These are phyloP conservation scores for Mycena citricolor DNA, from an alignment of 1,284 basidiomycete genomes.

Conservation along the genomic window DNA sequence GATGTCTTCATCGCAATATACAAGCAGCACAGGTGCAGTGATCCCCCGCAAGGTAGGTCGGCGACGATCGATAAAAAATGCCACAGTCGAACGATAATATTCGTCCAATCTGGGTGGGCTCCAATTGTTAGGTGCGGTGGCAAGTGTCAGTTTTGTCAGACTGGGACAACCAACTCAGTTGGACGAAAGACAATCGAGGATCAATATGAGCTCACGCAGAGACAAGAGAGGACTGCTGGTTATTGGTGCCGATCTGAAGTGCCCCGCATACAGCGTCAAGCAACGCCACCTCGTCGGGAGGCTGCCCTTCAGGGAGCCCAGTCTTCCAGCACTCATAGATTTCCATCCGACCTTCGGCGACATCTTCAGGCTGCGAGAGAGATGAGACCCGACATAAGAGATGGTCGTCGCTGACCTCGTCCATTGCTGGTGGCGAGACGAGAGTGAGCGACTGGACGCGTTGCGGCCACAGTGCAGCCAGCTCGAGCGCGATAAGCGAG, in stretches of 20 bases:
- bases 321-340: conserved; percentile 36
- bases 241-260: conserved; percentile 34
- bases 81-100: no score
- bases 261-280: conserved; percentile 30
- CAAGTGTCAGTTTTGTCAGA: no score
- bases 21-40: conserved; percentile 25
- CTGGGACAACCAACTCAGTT: no score
- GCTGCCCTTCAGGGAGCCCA: conserved; percentile 23
- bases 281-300: conserved; percentile 18
- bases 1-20: conserved; percentile 28
- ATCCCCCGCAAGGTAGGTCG: conserved; percentile 28
- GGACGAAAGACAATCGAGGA: no score
- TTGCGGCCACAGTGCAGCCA: conserved; percentile 32
- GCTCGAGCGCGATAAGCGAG: conserved; percentile 33
- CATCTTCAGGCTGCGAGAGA: conserved; percentile 31
- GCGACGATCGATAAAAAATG: conserved; percentile 34
- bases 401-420: conserved; percentile 30
- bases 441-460: conserved; percentile 35
- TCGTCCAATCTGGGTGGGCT: no score
- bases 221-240: conserved; percentile 19
- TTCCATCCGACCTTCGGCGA: conserved; percentile 33
- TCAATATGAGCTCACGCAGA: no score
- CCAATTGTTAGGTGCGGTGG: no score
- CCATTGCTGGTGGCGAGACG: conserved; percentile 34
- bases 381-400: neutral